Evolutionary conservation across 176 grass and related monocot genomes (phyloP).

Genomic region (Avena eriantha): DNA sequence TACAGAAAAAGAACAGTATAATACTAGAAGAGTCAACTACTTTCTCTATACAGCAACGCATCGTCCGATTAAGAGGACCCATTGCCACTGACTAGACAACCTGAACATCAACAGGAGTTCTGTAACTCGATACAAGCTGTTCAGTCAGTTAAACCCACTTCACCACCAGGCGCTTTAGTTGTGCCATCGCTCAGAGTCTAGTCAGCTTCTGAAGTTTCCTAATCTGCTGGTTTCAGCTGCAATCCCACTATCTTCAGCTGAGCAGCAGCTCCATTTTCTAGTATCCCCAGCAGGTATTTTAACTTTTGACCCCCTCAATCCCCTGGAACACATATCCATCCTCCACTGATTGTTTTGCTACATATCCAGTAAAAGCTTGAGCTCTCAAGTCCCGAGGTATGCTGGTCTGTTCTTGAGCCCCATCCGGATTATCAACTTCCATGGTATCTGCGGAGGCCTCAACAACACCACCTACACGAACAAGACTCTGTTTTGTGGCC

Average conservation of each 20-base stretch:
- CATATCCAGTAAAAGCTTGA: background rate
- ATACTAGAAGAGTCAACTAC: constrained; percentile 7
- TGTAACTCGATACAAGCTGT: constrained; percentile 2
- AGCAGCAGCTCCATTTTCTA: constrained; percentile 22
- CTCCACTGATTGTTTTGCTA: background rate
- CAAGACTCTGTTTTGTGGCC: background rate
- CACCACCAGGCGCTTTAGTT: background rate
- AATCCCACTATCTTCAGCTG: background rate
- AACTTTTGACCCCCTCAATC: constrained; percentile 2
- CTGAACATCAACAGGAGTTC: constrained; percentile 21
- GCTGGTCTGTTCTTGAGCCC: background rate
- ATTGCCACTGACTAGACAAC: background rate
- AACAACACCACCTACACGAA: background rate
- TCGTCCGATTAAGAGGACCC: background rate
- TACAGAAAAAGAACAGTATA: background rate
- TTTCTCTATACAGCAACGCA: constrained; percentile 42
- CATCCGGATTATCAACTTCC: constrained; percentile 7
- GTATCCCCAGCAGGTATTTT: background rate
- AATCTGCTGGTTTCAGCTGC: background rate
- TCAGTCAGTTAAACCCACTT: background rate
- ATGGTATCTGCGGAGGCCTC: constrained; percentile 20
- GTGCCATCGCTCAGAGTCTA: constrained; percentile 2
- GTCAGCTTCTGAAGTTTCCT: constrained; percentile 15
- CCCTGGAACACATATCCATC: background rate
- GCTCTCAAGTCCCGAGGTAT: background rate